Evolutionary conservation across 129 eudicot species (phyloP).

Genomic region (Flaveria robusta): DNA sequence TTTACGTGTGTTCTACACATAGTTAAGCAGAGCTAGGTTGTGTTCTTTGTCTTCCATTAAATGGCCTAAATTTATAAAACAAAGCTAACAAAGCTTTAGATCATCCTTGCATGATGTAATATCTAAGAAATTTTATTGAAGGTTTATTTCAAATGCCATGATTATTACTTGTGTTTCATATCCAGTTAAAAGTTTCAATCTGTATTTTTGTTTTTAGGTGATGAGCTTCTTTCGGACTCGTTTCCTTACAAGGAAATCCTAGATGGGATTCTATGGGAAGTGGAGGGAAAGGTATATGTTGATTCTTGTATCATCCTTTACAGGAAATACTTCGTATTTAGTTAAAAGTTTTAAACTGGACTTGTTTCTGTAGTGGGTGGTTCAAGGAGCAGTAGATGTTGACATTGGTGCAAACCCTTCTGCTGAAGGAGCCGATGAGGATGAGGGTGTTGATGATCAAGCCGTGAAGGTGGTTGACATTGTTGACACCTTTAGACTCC

Average conservation of each 20-base stretch:
- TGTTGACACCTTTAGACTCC: constrained; percentile 80
- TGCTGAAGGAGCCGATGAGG: constrained; percentile 64
- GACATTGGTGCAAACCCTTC: constrained; percentile 73
- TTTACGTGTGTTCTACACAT: too few relatives aligned
- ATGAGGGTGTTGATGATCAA: constrained; percentile 69
- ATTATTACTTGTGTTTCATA: background rate
- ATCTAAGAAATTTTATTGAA: background rate
- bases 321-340: background rate
- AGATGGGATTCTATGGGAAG: constrained; percentile 68
- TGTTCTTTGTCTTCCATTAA: background rate
- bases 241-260: constrained; percentile 58
- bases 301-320: background rate
- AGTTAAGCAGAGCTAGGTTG: too few relatives aligned
- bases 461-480: constrained; percentile 73
- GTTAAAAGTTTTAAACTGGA: background rate
- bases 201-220: constrained; percentile 42
- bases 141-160: background rate
- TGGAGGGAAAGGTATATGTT: constrained; percentile 59
- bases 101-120: background rate
- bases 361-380: constrained; percentile 58
- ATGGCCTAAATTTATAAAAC: background rate
- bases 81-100: background rate
- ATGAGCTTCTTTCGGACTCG: constrained; percentile 73
- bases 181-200: background rate
- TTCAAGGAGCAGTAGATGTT: constrained; percentile 57